phyloP scores from a whole-genome alignment of 2,329 filamentous ascomycete genomes.

The Claviceps cyperi region DNA sequence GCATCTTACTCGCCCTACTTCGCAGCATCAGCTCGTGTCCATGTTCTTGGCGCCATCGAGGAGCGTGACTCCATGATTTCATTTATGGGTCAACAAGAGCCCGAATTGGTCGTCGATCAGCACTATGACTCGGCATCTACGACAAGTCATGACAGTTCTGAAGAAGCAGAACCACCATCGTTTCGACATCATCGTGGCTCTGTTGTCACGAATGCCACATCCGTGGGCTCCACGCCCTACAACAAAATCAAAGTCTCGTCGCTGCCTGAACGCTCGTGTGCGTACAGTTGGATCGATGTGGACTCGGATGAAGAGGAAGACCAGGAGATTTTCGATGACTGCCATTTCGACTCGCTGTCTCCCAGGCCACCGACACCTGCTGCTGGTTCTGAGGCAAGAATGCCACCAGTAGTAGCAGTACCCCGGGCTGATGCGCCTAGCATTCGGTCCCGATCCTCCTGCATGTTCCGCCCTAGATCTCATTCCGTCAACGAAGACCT shows the following conservation, averaged over 20 bases:
- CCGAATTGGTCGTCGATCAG: constrained; percentile 9
- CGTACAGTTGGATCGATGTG: constrained; percentile 24
- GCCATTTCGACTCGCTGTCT: constrained; percentile 10
- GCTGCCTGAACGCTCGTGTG: constrained; percentile 9
- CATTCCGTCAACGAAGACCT: constrained; percentile 11
- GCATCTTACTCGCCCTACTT: constrained; percentile 14
- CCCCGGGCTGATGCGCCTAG: not conserved
- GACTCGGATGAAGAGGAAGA: constrained; percentile 20
- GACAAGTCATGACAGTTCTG: constrained; percentile 17
- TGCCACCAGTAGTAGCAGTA: not conserved
- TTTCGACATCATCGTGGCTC: constrained; percentile 20
- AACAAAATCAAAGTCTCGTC: constrained; percentile 10
- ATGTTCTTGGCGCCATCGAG: constrained; percentile 21
- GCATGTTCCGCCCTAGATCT: constrained; percentile 10
- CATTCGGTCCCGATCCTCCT: constrained; percentile 1
- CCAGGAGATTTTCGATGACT: constrained; percentile 4
- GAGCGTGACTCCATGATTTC: constrained; percentile 22
- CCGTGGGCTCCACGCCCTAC: constrained; percentile 17
- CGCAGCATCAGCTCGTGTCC: constrained; percentile 16
- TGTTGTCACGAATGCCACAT: constrained; percentile 22
- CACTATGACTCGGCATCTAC: constrained; percentile 21
- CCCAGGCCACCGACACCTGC: constrained; percentile 19
- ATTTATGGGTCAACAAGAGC: constrained; percentile 15
- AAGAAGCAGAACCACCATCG: constrained; percentile 18
- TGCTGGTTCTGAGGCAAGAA: constrained; percentile 8